Evolutionary conservation across 345 rosid genomes (phyloP), one percentile per base, ranked within the genome.

Genomic region (Anacardium occidentale): DNA sequence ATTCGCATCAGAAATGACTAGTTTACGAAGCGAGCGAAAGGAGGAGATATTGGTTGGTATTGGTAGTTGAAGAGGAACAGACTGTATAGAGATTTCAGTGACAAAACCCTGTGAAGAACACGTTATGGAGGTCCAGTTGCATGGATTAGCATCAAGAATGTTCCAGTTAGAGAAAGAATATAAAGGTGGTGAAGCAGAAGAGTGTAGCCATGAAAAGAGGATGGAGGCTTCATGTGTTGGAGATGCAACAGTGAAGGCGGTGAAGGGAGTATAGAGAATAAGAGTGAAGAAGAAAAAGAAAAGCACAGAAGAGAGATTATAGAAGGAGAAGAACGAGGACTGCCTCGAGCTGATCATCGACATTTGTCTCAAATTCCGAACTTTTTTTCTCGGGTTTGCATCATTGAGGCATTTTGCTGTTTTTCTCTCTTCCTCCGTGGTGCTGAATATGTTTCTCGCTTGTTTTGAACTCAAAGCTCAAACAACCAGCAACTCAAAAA

Each of bases 321-420:
- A n/a, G 51, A 62, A 63, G 70, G 24, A 64, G 76, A 66, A 79
- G 82, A 69, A 75, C 77, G 67, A 63, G 75, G 75, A 85, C 26
- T 82, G 81, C 80, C 86, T 83, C 85, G 89, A 81, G 84, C 78
- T 73, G 64, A 77, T 83, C 78, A 80, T 80, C 74, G 87, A 85
- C 96, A 90, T 90, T 87, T 84, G 89, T 86, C 86, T 88, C 90
- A 88, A 88, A 80, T 85, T 84, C 83, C 79, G 84, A 90, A 86
- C 82, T 66, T 81, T 75, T 77, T 85, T 82, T 85, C 91, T 86
- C 76, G 89, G 90, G 84, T 65, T 86, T 79, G 89, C 81, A 81
- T 84, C 85, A 86, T 86, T 79, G 83, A 50, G 84, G 78, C 59
- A 81, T 78, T 79, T 77, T 78, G 87, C 83, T 79, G 79, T 72